phyloP scores from a whole-genome alignment of 371 early-diverging fungal species.

The Capniomyces stellatus region DNA sequence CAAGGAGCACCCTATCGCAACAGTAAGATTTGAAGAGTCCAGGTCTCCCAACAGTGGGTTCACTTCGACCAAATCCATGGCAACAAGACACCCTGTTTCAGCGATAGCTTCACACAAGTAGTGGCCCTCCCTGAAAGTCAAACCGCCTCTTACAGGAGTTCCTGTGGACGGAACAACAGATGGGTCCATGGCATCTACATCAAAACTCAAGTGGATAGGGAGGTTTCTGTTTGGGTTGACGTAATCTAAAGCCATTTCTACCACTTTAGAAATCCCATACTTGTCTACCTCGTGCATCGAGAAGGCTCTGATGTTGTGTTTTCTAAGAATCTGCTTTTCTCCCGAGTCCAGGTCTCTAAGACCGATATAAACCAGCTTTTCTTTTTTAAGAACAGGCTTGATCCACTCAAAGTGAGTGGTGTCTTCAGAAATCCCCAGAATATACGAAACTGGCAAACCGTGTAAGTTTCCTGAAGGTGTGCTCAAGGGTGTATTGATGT shows the following conservation, averaged over 20 bases:
- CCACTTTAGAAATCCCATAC: conserved; percentile 84
- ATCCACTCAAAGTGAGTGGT: conserved; percentile 68
- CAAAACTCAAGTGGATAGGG: conserved; percentile 85
- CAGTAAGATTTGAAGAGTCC: conserved; percentile 53
- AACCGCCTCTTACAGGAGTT: conserved; percentile 91
- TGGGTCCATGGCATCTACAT: conserved; percentile 93
- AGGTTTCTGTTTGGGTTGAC: conserved; percentile 58
- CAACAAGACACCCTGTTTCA: conserved; percentile 75
- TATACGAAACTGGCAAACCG: conserved; percentile 85
- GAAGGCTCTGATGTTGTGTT: conserved; percentile 74
- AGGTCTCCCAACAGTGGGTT: conserved; percentile 76
- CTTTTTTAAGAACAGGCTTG: conserved; percentile 47
- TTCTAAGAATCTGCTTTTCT: conserved; percentile 64
- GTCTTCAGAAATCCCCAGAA: conserved; percentile 60
- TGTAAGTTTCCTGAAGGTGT: conserved; percentile 88
- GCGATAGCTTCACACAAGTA: conserved; percentile 78
- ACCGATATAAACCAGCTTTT: conserved; percentile 86
- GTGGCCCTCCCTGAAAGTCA: conserved; percentile 80
- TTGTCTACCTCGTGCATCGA: conserved; percentile 93
- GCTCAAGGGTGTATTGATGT: conserved; percentile 86
- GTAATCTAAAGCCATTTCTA: conserved; percentile 83
- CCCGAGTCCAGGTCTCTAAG: conserved; percentile 81
- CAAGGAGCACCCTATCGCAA: conserved; percentile 70
- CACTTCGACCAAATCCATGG: conserved; percentile 89
- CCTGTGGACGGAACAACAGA: conserved; percentile 85